Base-by-base conservation (phyloP, 768 basidiomycete species). In the Tephrocybe sp. region DNA sequence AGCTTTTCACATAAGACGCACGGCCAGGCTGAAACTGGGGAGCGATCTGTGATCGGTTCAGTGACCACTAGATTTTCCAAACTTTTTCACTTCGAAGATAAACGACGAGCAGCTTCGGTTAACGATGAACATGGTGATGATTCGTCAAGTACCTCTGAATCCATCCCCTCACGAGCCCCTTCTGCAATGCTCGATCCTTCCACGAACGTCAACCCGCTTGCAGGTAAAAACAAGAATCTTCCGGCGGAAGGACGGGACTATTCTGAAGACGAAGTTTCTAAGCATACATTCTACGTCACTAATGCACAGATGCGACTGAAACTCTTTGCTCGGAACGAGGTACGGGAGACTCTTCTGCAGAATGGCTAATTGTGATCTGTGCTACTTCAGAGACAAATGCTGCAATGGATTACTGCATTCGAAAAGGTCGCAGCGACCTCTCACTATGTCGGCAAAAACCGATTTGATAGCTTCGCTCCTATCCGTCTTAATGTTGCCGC, bases 381-480 rank as follows among this genome's bases (percentile, higher is more conserved):
- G 20, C 43, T 43, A 10, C 12, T 39, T 3, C 56, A 91, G 89
- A 82, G 96, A 16, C 93, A 97, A 76, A 97, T 98, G 92, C 73
- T 92, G 49, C 96, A 99, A 65, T 98, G 93, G 82, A 93, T 98
- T 43, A 89, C 93, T 6, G 89, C 90, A 0, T 71, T 99, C 51
- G 89, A 98, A 64, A 83, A 84, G 52, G 85, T 86, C 22, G 84
- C 90, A 0, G 76, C 79, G 14, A 76, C 80, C 22, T 90, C 85
- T n/a, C 82, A 84, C 51, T 98, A 89, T 72, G 80, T 82, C 5
- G 79, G 84, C 13, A 74, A 74, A 32, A 93, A 98, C 65, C 74
- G 95, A n/a, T 98, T 97, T 65, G 89, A 85, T 53, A 94, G 91
- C 52, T 99, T 96, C 68, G 87, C 96, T 4, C 96, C 96, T 1